Base-by-base conservation (phyloP, 192 early-diverging fungal species). In the Coemansia brasiliensis region DNA sequence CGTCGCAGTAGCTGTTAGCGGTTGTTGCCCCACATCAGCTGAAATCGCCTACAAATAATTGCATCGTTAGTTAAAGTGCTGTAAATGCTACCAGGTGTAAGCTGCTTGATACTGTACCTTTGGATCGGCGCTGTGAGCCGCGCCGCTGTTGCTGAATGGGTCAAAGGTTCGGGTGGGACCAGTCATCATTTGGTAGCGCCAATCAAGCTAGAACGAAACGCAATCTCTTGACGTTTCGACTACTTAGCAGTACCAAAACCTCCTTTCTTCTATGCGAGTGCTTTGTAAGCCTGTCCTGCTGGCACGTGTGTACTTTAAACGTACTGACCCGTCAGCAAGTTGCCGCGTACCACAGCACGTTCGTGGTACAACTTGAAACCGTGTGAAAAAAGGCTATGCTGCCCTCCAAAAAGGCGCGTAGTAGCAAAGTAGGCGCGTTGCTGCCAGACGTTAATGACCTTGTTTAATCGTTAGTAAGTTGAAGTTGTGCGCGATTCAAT, bases 111-210 rank as follows among this genome's bases (percentile, higher is more conserved):
- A 57, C 55, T 44, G 55, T 76, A 76, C 73, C 67, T 69, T 65
- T 69, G 58, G 20, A 25, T 69, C 73, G 13, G 63, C 53, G 27
- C 40, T 41, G 5, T 57, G 55, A 44, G 52, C 16, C 17, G 72
- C 44, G 24, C 56, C 39, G 12, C 42, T 35, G 32, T 51, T 62
- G 54, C 73, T 63, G 52, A 76, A 76, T 18, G 73, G 73, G 73
- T 76, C 67, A 61, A 76, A 76, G 17, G 63, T 57, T 25, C 60
- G 62, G 53, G 55, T 58, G n/a, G 74, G 67, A 53, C 67, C 74
- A 27, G 74, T 65, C 74, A 76, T 76, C 67, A 66, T 69, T 21
- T 39, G 66, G 39, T 42, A 38, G 15, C 17, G 24, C 24, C 18
- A 21, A 46, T 22, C 2, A 20, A 10, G 27, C 12, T 9, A 7